A percentile compares a stretch with the other conserved stretches of the same genome.
These are phyloP conservation scores for Pistacia atlantica DNA, from an alignment of 345 rosid genomes.

Conservation along the genomic window DNA sequence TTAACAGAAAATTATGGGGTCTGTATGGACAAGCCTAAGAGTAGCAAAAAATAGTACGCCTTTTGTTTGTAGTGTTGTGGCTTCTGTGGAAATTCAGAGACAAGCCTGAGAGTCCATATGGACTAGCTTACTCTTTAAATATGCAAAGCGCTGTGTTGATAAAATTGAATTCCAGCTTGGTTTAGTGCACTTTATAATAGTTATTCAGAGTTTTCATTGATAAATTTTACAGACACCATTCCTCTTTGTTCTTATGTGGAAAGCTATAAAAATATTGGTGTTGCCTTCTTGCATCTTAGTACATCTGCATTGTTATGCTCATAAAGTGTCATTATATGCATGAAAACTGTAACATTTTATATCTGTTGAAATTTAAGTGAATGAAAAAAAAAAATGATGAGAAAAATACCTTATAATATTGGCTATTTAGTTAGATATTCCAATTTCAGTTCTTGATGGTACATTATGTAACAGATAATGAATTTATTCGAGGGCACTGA, in stretches of 20 bases:
- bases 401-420: neutral
- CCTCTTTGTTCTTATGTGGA: neutral
- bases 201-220: neutral
- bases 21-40: neutral
- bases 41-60: neutral
- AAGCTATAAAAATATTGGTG: neutral
- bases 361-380: neutral
- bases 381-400: neutral
- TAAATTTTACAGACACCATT: no score
- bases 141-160: neutral
- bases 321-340: no score
- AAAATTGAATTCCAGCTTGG: neutral
- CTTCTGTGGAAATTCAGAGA: neutral
- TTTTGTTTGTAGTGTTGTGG: neutral
- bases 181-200: neutral
- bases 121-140: slow-evolving; percentile 3
- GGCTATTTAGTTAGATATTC: neutral
- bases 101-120: neutral
- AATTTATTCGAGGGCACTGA: neutral
- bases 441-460: neutral
- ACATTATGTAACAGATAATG: neutral
- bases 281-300: neutral
- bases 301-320: no score
- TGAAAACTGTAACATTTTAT: neutral
- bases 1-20: neutral